Conservation (phyloP, 441 rosid genomes). For the Pelargonium citronellum region DNA sequence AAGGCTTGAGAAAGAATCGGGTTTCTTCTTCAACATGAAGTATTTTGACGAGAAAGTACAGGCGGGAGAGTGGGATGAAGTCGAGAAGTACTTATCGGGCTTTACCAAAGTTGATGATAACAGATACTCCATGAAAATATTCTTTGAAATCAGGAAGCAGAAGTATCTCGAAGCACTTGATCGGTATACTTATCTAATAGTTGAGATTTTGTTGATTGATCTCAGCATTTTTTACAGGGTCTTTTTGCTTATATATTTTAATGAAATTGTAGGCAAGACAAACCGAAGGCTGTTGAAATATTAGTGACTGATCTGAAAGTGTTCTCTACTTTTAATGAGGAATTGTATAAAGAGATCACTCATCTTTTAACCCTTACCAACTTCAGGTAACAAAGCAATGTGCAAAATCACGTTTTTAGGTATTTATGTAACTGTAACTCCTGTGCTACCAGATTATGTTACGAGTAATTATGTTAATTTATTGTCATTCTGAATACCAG, state of each 20-base stretch:
- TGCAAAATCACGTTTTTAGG: not conserved
- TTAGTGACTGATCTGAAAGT: slow-evolving; percentile 78
- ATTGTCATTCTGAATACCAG: slow-evolving; percentile 32
- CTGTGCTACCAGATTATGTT: not conserved
- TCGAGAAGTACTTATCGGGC: slow-evolving; percentile 79
- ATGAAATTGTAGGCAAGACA: slow-evolving; percentile 44
- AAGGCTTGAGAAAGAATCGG: slow-evolving; percentile 82
- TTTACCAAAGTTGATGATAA: slow-evolving; percentile 77
- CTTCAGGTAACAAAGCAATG: slow-evolving; percentile 43
- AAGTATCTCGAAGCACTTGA: slow-evolving; percentile 79
- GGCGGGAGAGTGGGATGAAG: slow-evolving; percentile 85
- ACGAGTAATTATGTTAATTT: not conserved
- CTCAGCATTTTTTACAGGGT: not conserved
- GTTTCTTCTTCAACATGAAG: slow-evolving; percentile 68
- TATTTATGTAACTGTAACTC: not conserved
- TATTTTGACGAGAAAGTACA: slow-evolving; percentile 76
- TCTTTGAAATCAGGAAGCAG: slow-evolving; percentile 79
- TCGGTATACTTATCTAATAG: slow-evolving; percentile 32
- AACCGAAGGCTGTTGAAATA: slow-evolving; percentile 65
- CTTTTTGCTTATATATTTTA: slow-evolving; percentile 15
- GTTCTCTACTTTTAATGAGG: slow-evolving; percentile 71
- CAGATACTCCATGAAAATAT: slow-evolving; percentile 83
- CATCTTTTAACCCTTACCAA: slow-evolving; percentile 66
- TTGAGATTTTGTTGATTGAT: not conserved
- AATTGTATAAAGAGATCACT: slow-evolving; percentile 74